These are phyloP conservation scores for Trametes sanguinea DNA, from an alignment of 768 basidiomycete genomes.

Conservation along the genomic window DNA sequence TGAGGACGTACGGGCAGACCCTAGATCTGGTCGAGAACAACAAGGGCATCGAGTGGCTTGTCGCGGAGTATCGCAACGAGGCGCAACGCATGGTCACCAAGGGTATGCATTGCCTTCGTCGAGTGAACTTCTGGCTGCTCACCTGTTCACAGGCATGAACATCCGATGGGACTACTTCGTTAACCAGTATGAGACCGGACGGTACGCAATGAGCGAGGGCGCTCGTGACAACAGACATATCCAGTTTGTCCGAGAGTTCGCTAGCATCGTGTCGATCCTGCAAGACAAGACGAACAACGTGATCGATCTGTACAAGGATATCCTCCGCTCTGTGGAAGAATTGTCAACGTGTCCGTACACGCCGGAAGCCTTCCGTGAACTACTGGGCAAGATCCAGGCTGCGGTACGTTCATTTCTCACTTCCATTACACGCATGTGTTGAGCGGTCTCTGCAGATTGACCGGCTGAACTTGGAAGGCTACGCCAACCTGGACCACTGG, in stretches of 20 bases:
- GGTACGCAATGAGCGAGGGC: conserved; percentile 74
- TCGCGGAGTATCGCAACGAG: conserved; percentile 93
- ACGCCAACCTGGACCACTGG: conserved; percentile 70
- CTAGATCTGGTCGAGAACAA: conserved; percentile 88
- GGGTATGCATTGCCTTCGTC: conserved; percentile 47
- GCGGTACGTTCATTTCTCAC: conserved; percentile 53
- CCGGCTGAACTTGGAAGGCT: conserved; percentile 92
- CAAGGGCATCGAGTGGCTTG: conserved; percentile 89
- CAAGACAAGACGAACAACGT: conserved; percentile 97
- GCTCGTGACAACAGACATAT: conserved; percentile 86
- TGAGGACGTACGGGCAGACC: conserved; percentile 96
- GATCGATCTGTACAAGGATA: conserved; percentile 88
- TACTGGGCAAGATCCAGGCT: conserved; percentile 79
- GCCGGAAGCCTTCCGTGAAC: conserved; percentile 75
- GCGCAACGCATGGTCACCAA: conserved; percentile 90
- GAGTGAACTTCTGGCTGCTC: neutral
- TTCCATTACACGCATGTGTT: neutral
- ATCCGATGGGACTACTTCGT: conserved; percentile 98
- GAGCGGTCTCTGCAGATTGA: conserved; percentile 64
- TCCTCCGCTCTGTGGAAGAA: conserved; percentile 82
- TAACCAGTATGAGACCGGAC: conserved; percentile 85
- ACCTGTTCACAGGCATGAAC: conserved; percentile 68
- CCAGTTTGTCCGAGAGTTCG: conserved; percentile 93
- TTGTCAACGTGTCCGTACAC: conserved; percentile 86
- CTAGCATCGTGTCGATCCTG: conserved; percentile 86